Conservation (phyloP, 2,329 filamentous ascomycete species). For the Fusarium humuli region DNA sequence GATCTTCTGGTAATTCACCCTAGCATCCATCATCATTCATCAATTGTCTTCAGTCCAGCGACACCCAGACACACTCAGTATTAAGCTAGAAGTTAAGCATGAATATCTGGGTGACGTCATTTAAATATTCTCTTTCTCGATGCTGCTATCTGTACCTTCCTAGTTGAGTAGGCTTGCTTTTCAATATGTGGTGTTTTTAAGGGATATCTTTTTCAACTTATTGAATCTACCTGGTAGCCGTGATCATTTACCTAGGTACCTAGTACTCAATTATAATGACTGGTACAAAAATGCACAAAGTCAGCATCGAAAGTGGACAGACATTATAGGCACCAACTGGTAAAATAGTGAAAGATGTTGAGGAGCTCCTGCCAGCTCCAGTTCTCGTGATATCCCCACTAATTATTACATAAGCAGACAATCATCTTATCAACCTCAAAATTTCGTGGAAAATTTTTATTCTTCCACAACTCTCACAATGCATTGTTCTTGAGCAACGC, state of each 20-base stretch:
- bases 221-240: not conserved
- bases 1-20: not conserved
- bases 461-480: conserved; percentile 1
- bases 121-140: not conserved
- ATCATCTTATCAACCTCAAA: conserved; percentile 24
- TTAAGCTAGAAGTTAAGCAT: conserved; percentile 30
- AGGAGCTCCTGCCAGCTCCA: not conserved
- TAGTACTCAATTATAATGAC: not conserved
- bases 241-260: not conserved
- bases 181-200: not conserved
- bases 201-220: not conserved
- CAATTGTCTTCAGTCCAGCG: not conserved
- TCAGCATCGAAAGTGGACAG: not conserved
- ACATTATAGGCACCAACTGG: not conserved
- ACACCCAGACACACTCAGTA: not conserved
- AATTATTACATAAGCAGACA: conserved; percentile 36
- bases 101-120: conserved; percentile 17
- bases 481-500: not conserved
- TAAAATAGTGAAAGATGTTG: not conserved
- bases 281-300: not conserved
- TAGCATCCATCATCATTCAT: not conserved
- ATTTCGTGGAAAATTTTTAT: conserved; percentile 33
- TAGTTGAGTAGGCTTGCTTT: not conserved
- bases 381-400: not conserved
- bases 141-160: not conserved